These are phyloP conservation scores for Pulveroboletus sp. DNA, from an alignment of 768 basidiomycete species.

Conservation along the genomic window DNA sequence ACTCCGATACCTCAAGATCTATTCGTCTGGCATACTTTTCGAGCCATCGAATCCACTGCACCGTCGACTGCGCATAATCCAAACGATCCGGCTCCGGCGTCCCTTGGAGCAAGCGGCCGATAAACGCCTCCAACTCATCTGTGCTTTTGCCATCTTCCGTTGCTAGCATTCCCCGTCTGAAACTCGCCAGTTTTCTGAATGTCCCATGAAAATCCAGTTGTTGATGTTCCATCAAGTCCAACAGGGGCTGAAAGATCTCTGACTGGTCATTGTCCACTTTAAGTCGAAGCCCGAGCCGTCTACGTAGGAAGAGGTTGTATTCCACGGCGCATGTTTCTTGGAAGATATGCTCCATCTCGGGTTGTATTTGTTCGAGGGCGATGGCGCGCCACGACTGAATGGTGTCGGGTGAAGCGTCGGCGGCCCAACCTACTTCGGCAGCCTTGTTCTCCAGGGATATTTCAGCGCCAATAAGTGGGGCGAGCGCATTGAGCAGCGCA, in stretches of 20 bases:
- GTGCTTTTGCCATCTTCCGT: conserved; percentile 11
- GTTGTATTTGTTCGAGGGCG: conserved; percentile 50
- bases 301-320: conserved; percentile 70
- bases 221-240: conserved; percentile 71
- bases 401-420: conserved; percentile 47
- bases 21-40: conserved; percentile 59
- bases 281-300: conserved; percentile 78
- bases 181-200: conserved; percentile 69
- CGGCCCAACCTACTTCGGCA: conserved; percentile 61
- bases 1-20: conserved; percentile 46
- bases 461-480: conserved; percentile 88
- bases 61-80: conserved; percentile 43
- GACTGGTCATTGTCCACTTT: conserved; percentile 56
- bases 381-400: conserved; percentile 59
- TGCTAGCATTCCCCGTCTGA: conserved; percentile 45
- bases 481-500: conserved; percentile 71
- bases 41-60: conserved; percentile 65
- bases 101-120: conserved; percentile 43
- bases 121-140: conserved; percentile 36
- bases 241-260: conserved; percentile 59
- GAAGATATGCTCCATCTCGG: conserved; percentile 60
- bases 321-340: conserved; percentile 59
- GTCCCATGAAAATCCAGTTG: conserved; percentile 86
- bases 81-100: conserved; percentile 47
- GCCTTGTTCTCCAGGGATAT: conserved; percentile 48